phyloP scores from a whole-genome alignment of 148 eudicot species.

The Diospyros kaki region DNA sequence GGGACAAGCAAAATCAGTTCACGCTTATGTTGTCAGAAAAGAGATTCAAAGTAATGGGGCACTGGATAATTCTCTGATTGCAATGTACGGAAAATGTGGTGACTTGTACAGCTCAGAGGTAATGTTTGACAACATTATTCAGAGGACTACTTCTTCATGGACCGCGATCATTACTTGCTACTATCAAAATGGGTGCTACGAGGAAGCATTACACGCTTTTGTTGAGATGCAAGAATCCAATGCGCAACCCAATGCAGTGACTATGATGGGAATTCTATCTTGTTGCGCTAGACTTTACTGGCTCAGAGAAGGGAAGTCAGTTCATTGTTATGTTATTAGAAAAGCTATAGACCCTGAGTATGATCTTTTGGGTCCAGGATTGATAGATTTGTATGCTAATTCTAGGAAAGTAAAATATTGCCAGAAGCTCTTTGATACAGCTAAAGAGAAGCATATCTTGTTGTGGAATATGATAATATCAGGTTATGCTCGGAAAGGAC shows the following conservation, averaged over 20 bases:
- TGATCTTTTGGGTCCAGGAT: constrained; percentile 37
- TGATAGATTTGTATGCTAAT: constrained; percentile 46
- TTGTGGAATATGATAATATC: constrained; percentile 58
- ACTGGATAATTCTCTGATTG: constrained; percentile 35
- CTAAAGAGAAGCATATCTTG: constrained; percentile 29
- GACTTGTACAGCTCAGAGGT: constrained; percentile 29
- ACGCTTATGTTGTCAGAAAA: constrained; percentile 37
- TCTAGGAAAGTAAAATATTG: constrained; percentile 33
- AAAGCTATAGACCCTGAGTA: constrained; percentile 25
- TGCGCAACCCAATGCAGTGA: constrained; percentile 40
- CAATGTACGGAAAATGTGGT: constrained; percentile 58
- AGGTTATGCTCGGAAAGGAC: constrained; percentile 32
- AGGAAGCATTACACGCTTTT: constrained; percentile 28
- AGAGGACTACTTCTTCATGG: constrained; percentile 24
- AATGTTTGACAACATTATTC: constrained; percentile 22
- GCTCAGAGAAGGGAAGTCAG: constrained; percentile 41
- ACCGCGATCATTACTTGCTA: constrained; percentile 45
- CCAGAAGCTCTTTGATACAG: constrained; percentile 29
- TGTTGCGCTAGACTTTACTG: constrained; percentile 44
- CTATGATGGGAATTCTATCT: constrained; percentile 35
- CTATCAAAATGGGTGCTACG: constrained; percentile 28
- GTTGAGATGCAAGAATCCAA: constrained; percentile 22
- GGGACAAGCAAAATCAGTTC: constrained; percentile 30
- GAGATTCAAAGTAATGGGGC: constrained; percentile 22
- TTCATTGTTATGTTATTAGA: constrained; percentile 40